Evolutionary conservation across 1,284 basidiomycete genomes (phyloP).

Genomic region (Fomitopsis schrenkii): DNA sequence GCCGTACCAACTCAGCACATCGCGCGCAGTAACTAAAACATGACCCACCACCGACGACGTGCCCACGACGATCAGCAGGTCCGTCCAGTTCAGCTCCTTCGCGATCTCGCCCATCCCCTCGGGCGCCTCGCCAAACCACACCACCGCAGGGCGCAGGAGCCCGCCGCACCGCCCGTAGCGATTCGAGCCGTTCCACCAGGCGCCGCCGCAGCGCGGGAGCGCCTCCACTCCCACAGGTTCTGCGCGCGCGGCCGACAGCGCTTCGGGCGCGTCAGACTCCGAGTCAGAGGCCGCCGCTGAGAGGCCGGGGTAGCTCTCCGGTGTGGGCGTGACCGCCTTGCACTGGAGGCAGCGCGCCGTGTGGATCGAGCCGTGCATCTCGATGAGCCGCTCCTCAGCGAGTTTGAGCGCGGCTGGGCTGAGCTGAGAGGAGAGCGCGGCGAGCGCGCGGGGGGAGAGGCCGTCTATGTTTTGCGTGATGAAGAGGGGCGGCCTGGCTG

Average conservation of each 20-base stretch:
- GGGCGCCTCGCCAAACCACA: constrained; percentile 58
- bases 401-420: not conserved
- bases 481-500: not conserved
- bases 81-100: constrained; percentile 39
- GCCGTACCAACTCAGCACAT: too few relatives aligned
- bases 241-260: constrained; percentile 28
- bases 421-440: not conserved
- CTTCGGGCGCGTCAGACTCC: too few relatives aligned
- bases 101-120: constrained; percentile 38
- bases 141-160: constrained; percentile 51
- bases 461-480: not conserved
- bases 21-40: not conserved
- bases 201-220: constrained; percentile 38
- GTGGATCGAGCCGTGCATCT: not conserved
- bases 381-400: not conserved
- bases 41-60: constrained; percentile 45
- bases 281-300: constrained; percentile 41
- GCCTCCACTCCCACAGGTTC: constrained; percentile 35
- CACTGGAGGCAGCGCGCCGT: not conserved
- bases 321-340: not conserved
- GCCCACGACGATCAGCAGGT: constrained; percentile 54
- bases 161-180: constrained; percentile 32
- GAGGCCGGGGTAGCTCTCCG: constrained; percentile 16
- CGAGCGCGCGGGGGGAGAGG: not conserved
- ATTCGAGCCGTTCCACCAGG: not conserved